phyloP scores from a whole-genome alignment of 345 rosid genomes.

The Citrus glauca region DNA sequence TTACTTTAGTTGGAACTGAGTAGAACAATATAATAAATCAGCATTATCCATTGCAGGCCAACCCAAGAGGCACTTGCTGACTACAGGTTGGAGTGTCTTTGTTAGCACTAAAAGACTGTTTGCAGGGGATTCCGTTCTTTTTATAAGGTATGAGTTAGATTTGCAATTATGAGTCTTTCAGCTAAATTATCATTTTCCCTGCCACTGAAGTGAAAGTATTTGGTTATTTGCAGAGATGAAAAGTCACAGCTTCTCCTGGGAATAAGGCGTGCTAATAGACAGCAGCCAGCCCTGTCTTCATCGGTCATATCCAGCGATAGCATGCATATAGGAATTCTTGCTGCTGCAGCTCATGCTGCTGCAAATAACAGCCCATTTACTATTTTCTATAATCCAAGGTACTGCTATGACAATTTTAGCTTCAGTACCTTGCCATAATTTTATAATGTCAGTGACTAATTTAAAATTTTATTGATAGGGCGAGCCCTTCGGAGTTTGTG shows the following conservation, averaged over 20 bases:
- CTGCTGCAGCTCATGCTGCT: constrained; percentile 99
- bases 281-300: constrained; percentile 88
- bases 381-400: constrained; percentile 96
- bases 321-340: constrained; percentile 99
- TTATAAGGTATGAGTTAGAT: constrained; percentile 56
- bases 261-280: constrained; percentile 80
- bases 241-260: constrained; percentile 89
- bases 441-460: constrained; percentile 21
- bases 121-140: constrained; percentile 93
- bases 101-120: constrained; percentile 89
- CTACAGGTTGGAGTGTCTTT: constrained; percentile 97
- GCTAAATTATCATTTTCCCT: constrained; percentile 1
- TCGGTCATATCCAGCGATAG: constrained; percentile 97
- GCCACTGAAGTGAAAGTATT: constrained; percentile 8
- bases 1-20: neutral
- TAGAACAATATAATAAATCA: neutral
- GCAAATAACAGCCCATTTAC: constrained; percentile 90
- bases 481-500: constrained; percentile 96
- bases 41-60: constrained; percentile 50
- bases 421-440: neutral
- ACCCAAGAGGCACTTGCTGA: constrained; percentile 85
- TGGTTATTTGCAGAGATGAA: constrained; percentile 64
- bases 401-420: constrained; percentile 6
- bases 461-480: constrained; percentile 46
- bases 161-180: neutral